Base-by-base conservation (phyloP, 78 protist genomes). In the Pelomyxa schiedti region DNA sequence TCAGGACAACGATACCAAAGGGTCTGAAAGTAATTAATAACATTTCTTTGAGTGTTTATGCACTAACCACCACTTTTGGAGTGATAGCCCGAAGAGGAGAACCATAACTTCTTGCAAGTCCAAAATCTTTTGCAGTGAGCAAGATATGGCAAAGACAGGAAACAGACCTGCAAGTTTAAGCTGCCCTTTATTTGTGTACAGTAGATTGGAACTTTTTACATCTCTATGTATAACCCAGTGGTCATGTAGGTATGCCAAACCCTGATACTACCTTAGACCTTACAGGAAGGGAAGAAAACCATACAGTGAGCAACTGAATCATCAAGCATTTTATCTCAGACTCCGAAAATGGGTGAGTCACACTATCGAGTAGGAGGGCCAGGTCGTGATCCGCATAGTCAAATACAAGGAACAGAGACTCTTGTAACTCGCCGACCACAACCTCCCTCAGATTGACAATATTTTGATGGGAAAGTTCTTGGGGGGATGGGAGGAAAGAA, bases 341-440 rank as follows among this genome's bases (percentile, higher is more conserved):
- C 41, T 72, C 84, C 35, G 72, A 28, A 30, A 83, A 78, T 1
- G 82, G 66, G 22, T 66, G 69, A 8, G 68, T 74, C 7, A 67
- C 47, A 0, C 80, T 37, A 68, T 93, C 97, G 79, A 97, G 77
- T 69, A 82, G 88, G 70, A 91, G 78, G 79, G 89, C 89, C 72
- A 98, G 75, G 65, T 98, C 99, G 72, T 90, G 87, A 69, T 95
- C 97, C n/a, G 90, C 65, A 72, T 40, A 96, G 76, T 97, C 99
- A 68, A 97, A 96, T 26, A 97, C 99, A 5, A 98, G 71, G 9
- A 93, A 86, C 26, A 98, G 88, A 86, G 53, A 41, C 8, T 70
- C 63, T 0, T 42, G 74, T 6, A 66, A 38, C 30, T 81, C 67
- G 7, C 80, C 71, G 6, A 47, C 38, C 2, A 81, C 86, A 6